Conservation (phyloP, 2,329 filamentous ascomycete genomes). For the Orbilia javanica region DNA sequence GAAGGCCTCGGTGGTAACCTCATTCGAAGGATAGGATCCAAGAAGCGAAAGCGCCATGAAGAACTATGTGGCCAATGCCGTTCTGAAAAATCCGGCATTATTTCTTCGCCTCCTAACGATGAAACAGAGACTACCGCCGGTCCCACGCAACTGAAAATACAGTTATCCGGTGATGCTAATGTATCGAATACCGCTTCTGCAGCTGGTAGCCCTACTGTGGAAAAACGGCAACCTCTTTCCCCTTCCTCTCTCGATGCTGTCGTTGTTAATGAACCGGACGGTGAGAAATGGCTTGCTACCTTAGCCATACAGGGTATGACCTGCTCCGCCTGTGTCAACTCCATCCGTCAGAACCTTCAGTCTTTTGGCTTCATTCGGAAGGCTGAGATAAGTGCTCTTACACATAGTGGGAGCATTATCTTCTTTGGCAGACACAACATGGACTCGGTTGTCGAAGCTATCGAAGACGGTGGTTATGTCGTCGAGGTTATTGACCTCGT, state of each 20-base stretch:
- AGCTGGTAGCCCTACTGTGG: constrained; percentile 37
- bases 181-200: constrained; percentile 28
- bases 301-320: constrained; percentile 80
- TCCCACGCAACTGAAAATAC: constrained; percentile 4
- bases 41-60: constrained; percentile 49
- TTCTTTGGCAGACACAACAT: constrained; percentile 69
- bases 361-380: constrained; percentile 72
- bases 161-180: constrained; percentile 26
- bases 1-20: constrained; percentile 38
- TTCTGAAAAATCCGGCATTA: constrained; percentile 25
- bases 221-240: constrained; percentile 38
- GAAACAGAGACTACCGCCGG: constrained; percentile 21
- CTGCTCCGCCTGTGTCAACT: constrained; percentile 76
- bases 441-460: constrained; percentile 67
- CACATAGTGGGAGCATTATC: constrained; percentile 75
- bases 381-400: constrained; percentile 74
- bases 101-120: background rate
- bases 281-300: constrained; percentile 68
- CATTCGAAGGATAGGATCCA: constrained; percentile 30
- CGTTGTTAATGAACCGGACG: constrained; percentile 64
- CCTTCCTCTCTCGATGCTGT: constrained; percentile 59
- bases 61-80: constrained; percentile 54
- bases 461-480: constrained; percentile 70
- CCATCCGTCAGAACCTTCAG: constrained; percentile 73
- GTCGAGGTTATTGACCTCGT: constrained; percentile 69